Base-by-base conservation (phyloP, 164 flowering plant species). In the Sextonia rubra region DNA sequence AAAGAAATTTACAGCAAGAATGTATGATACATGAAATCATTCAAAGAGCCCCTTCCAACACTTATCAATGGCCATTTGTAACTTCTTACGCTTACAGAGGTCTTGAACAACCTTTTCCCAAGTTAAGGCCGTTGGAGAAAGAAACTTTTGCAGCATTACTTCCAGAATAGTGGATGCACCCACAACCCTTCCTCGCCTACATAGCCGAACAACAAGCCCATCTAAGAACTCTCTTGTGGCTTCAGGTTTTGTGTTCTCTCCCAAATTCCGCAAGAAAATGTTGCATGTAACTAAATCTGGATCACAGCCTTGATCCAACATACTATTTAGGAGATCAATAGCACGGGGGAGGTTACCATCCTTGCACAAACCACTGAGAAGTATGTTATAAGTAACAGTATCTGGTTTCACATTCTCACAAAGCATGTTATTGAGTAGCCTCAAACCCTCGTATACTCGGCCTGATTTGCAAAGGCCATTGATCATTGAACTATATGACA, bases 401-500 rank as follows among this genome's bases (percentile, higher is more conserved):
- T 94, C 98, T 1, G 98, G 97, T 72, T 83, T 83, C 74, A 83
- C 83, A 4, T 72, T 89, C 77, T 75, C 82, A 74, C 80, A 85
- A n/a, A 88, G 86, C 97, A 94, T 92, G 80, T 89, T 85, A 76
- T 90, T 81, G 68, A 88, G 83, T 70, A 91, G 83, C 66, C 81
- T 83, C 68, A 93, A 73, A 49, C 89, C 96, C 77, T 86, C 86
- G 64, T 94, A 85, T 7, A 90, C 81, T 2, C 74, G 84, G 18
- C 92, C 93, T 48, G 84, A 79, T 79, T 76, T 81, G 78, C 97
- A 92, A 25, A 89, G 78, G 70, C 98, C 98, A 70, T 88, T 80
- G 65, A 92, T 94, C 89, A 94, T 82, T 64, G 97, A 85, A 78
- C 81, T 86, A 76, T 90, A 92, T 75, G 93, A 85, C 69, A 94